These are phyloP conservation scores for Melocanna baccifera DNA, from an alignment of 176 grass and related monocot genomes.

Conservation along the genomic window DNA sequence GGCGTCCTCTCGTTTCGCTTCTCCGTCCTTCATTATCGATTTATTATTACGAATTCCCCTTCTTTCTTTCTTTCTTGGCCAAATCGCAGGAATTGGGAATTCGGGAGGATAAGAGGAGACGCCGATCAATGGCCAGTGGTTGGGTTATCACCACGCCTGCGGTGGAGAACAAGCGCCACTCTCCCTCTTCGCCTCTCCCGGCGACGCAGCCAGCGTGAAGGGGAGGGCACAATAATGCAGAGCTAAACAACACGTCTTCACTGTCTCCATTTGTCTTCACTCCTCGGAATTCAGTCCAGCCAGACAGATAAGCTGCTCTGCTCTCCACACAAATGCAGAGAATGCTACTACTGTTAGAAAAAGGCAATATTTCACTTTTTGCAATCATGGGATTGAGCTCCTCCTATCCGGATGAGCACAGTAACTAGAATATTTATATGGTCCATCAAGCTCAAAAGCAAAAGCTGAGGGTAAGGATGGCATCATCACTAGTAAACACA, in stretches of 20 bases:
- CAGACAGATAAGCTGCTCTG: background rate
- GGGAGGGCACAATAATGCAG: slow-evolving; percentile 10
- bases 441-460: background rate
- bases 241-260: background rate
- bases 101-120: slow-evolving; percentile 26
- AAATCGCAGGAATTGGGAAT: background rate
- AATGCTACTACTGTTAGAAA: background rate
- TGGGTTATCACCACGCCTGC: slow-evolving; percentile 48
- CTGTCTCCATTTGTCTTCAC: background rate
- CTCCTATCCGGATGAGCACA: background rate
- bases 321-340: background rate
- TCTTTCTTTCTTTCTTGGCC: too few species aligned
- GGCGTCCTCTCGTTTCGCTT: slow-evolving; percentile 38
- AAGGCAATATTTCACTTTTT: background rate
- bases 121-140: slow-evolving; percentile 39
- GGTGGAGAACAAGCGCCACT: slow-evolving; percentile 20
- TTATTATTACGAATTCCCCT: background rate
- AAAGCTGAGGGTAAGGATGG: background rate
- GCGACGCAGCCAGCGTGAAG: background rate
- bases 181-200: background rate
- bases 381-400: background rate
- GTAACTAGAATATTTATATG: too few species aligned
- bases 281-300: background rate
- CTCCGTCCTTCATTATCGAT: background rate
- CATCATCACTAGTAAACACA: background rate